Evolutionary conservation across 345 rosid genomes (phyloP).

Genomic region (Moricandia moricandioides): DNA sequence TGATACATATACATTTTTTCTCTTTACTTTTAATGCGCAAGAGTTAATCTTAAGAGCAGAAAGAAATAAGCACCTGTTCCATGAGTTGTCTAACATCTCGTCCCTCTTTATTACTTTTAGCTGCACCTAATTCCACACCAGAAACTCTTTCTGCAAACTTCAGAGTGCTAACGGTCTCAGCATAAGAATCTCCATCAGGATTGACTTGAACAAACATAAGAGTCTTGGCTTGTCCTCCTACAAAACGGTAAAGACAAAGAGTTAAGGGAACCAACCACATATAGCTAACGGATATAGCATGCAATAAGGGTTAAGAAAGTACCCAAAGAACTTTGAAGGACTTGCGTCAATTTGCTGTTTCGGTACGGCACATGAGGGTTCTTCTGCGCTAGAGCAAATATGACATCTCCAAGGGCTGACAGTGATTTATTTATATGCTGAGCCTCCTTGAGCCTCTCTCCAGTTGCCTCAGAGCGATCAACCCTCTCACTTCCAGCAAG

Average conservation of each 20-base stretch:
- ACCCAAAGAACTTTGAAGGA: slow-evolving; percentile 97
- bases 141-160: slow-evolving; percentile 97
- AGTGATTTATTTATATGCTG: slow-evolving; percentile 94
- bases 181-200: slow-evolving; percentile 86
- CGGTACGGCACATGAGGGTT: slow-evolving; percentile 84
- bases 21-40: neutral
- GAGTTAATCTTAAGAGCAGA: neutral
- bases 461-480: slow-evolving; percentile 94
- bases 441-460: slow-evolving; percentile 95
- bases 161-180: slow-evolving; percentile 88
- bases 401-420: slow-evolving; percentile 95
- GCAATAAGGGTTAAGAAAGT: slow-evolving; percentile 12
- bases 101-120: slow-evolving; percentile 86
- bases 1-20: neutral
- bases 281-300: neutral
- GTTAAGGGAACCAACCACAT: slow-evolving; percentile 7
- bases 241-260: slow-evolving; percentile 2
- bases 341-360: slow-evolving; percentile 98
- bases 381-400: slow-evolving; percentile 87
- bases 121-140: slow-evolving; percentile 96
- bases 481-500: slow-evolving; percentile 99
- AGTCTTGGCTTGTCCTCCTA: slow-evolving; percentile 98
- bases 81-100: slow-evolving; percentile 82
- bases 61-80: slow-evolving; percentile 61
- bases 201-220: slow-evolving; percentile 97